Conservation (phyloP, 1,139 yeast genomes). For the Blastobotrys serpentis region DNA sequence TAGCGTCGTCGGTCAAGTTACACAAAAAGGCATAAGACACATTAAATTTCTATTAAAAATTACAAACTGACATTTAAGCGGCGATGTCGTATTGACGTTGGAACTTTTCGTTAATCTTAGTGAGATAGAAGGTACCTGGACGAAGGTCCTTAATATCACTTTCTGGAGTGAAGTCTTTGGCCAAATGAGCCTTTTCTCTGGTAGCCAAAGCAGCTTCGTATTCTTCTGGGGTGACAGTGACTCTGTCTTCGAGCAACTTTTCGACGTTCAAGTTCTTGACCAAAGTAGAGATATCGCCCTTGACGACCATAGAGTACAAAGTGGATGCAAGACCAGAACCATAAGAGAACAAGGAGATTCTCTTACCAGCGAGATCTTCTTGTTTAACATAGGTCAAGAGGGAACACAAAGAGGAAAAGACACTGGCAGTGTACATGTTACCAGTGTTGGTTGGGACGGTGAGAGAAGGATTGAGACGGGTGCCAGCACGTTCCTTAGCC, state of each 20-base stretch:
- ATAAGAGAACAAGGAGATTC: conserved; percentile 91
- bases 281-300: conserved; percentile 76
- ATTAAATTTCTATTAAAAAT: conserved; percentile 5
- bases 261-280: conserved; percentile 66
- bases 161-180: conserved; percentile 73
- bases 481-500: conserved; percentile 68
- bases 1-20: too few relatives aligned
- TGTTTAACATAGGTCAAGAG: conserved; percentile 72
- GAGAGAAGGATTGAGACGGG: conserved; percentile 77
- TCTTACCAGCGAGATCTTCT: conserved; percentile 72
- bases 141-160: conserved; percentile 74
- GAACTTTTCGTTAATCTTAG: conserved; percentile 81
- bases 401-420: conserved; percentile 85
- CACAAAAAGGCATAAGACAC: background rate
- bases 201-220: conserved; percentile 78
- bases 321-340: conserved; percentile 98
- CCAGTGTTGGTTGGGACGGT: conserved; percentile 95
- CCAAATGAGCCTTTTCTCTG: conserved; percentile 86
- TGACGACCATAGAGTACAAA: conserved; percentile 73
- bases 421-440: conserved; percentile 96
- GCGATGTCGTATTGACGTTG: conserved; percentile 76
- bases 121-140: conserved; percentile 80
- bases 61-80: conserved; percentile 32
- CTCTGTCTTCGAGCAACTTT: conserved; percentile 66
- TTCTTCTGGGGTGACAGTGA: conserved; percentile 66